A percentile compares a stretch with the other conserved stretches of the same genome.
phyloP scores from a whole-genome alignment of 768 basidiomycete species.

The Boletales sp. region DNA sequence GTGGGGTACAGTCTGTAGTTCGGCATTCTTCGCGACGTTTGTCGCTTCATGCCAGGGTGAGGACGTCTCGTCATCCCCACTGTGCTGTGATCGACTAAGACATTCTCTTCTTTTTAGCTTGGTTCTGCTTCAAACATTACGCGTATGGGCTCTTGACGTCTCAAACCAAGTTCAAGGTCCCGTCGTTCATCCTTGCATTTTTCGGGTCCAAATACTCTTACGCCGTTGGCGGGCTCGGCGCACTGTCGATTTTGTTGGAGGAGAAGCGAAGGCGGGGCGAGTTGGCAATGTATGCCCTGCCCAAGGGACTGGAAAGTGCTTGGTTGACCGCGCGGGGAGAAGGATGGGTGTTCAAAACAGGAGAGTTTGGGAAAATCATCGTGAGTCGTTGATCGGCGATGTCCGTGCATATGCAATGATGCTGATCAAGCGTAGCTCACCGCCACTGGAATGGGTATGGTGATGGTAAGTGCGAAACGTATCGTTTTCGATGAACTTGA shows the following conservation, averaged over 20 bases:
- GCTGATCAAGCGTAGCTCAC: conserved; percentile 41
- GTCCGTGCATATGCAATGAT: not conserved
- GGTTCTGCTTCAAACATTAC: conserved; percentile 65
- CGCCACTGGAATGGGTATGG: conserved; percentile 86
- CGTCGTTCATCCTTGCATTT: conserved; percentile 47
- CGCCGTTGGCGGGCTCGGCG: conserved; percentile 71
- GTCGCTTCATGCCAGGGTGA: conserved; percentile 79
- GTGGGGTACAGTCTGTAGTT: conserved; percentile 76
- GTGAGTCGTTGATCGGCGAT: conserved; percentile 36
- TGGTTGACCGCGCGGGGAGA: conserved; percentile 79
- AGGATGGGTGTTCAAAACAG: conserved; percentile 70
- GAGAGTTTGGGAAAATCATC: conserved; percentile 64
- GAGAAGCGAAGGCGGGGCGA: conserved; percentile 86
- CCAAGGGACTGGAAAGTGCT: conserved; percentile 84
- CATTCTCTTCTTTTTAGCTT: conserved; percentile 37
- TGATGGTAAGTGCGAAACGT: conserved; percentile 55
- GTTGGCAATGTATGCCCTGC: conserved; percentile 88
- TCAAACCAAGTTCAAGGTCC: conserved; percentile 34
- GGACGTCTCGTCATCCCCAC: conserved; percentile 22
- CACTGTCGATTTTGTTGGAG: conserved; percentile 80
- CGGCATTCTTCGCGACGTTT: conserved; percentile 82
- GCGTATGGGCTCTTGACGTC: conserved; percentile 48
- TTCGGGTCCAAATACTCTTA: conserved; percentile 69
- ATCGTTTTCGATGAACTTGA: not conserved
- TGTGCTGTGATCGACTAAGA: not conserved